Conservation (phyloP, 805 yeast genomes). For the Ogataea glucozyma region DNA sequence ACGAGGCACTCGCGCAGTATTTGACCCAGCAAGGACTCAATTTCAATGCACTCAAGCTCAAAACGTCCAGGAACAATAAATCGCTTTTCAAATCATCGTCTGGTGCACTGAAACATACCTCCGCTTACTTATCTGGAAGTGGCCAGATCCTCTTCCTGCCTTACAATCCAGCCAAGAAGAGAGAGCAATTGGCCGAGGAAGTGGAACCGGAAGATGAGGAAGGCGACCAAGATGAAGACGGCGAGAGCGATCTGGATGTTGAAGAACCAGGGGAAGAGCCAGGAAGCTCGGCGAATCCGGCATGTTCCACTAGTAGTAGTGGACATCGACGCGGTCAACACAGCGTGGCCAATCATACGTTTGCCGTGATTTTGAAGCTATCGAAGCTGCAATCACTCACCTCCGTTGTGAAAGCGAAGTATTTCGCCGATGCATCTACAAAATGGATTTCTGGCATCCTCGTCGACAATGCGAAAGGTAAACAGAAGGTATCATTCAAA, state of each 20-base stretch:
- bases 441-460: constrained; percentile 43
- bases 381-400: constrained; percentile 40
- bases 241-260: constrained; percentile 28
- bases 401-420: constrained; percentile 41
- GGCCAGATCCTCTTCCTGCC: constrained; percentile 38
- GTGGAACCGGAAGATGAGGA: constrained; percentile 22
- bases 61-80: constrained; percentile 17
- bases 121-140: constrained; percentile 33
- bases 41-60: constrained; percentile 29
- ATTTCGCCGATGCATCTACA: constrained; percentile 44
- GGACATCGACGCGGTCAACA: constrained; percentile 23
- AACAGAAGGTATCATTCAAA: constrained; percentile 41
- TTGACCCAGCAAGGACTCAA: constrained; percentile 32
- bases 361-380: constrained; percentile 50
- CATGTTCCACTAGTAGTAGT: constrained; percentile 2
- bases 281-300: constrained; percentile 13
- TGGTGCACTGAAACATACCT: constrained; percentile 17
- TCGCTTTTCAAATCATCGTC: constrained; percentile 13
- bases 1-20: constrained; percentile 28
- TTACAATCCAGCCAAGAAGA: constrained; percentile 34
- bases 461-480: constrained; percentile 43
- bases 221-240: constrained; percentile 30
- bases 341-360: constrained; percentile 45
- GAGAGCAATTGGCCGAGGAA: constrained; percentile 25
- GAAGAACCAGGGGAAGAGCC: constrained; percentile 20